Conservation (phyloP, 2,329 filamentous ascomycete species). For the Pyrenophora graminea region DNA sequence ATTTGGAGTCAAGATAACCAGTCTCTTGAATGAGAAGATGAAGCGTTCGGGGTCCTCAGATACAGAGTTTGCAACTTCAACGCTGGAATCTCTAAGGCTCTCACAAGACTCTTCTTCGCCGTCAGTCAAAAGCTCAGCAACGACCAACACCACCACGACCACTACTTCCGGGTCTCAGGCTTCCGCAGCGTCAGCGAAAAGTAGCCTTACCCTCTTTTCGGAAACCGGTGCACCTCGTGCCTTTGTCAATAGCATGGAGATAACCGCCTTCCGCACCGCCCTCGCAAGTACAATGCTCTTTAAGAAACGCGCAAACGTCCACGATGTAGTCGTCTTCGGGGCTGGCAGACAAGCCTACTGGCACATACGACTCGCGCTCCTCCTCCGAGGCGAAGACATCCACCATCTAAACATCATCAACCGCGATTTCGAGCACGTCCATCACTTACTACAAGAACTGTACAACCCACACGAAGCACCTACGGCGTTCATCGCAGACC, state of each 20-base stretch:
- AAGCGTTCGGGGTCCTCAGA: slow-evolving; percentile 22
- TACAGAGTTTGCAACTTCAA: slow-evolving; percentile 41
- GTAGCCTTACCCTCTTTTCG: slow-evolving; percentile 65
- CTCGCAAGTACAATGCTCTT: slow-evolving; percentile 66
- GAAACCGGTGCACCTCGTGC: slow-evolving; percentile 61
- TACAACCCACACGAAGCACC: slow-evolving; percentile 53
- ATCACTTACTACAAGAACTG: slow-evolving; percentile 58
- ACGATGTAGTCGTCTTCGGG: slow-evolving; percentile 82
- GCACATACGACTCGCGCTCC: slow-evolving; percentile 83
- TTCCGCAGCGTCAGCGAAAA: slow-evolving; percentile 52
- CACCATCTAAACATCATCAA: slow-evolving; percentile 84
- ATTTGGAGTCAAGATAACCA: slow-evolving; percentile 69
- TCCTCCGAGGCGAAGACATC: slow-evolving; percentile 71
- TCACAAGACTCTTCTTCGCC: slow-evolving; percentile 25
- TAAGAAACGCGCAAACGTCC: slow-evolving; percentile 68
- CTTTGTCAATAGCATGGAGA: slow-evolving; percentile 68
- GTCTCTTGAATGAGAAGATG: slow-evolving; percentile 48
- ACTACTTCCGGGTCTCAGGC: slow-evolving; percentile 21
- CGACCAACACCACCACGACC: slow-evolving; percentile 26
- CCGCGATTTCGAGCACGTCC: slow-evolving; percentile 66
- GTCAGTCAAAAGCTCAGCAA: slow-evolving; percentile 29
- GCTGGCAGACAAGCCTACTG: slow-evolving; percentile 90
- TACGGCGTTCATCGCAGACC: slow-evolving; percentile 15
- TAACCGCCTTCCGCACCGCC: slow-evolving; percentile 72
- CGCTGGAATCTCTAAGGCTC: slow-evolving; percentile 37